A percentile compares a stretch with the other conserved stretches of the same genome.
Evolutionary conservation across 345 rosid genomes (phyloP).

Genomic region (Draba incana): DNA sequence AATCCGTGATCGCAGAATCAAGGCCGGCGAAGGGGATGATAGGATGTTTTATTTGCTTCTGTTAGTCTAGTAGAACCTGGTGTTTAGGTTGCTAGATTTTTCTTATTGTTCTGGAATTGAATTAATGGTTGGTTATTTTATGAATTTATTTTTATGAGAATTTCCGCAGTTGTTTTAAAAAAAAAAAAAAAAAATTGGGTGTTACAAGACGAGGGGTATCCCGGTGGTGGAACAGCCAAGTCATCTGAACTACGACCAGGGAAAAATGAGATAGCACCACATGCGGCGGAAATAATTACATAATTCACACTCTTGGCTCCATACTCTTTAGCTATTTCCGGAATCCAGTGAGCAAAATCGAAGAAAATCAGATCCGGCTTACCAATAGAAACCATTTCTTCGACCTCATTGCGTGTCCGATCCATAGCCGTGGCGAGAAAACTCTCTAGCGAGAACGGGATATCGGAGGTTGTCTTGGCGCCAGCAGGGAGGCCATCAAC

Average conservation of each 20-base stretch:
- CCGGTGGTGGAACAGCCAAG: slow-evolving; percentile 49
- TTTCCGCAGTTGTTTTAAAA: too few relatives aligned
- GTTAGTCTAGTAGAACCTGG: too few relatives aligned
- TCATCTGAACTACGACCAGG: slow-evolving; percentile 42
- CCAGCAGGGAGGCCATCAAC: slow-evolving; percentile 70
- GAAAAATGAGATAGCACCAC: slow-evolving; percentile 31
- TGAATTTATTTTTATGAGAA: too few relatives aligned
- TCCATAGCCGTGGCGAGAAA: slow-evolving; percentile 64
- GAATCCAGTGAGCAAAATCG: slow-evolving; percentile 64
- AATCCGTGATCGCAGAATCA: too few relatives aligned
- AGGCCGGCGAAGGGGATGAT: too few relatives aligned
- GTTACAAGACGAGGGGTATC: slow-evolving; percentile 78
- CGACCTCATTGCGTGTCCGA: slow-evolving; percentile 54
- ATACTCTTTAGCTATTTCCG: slow-evolving; percentile 47
- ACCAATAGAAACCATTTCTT: slow-evolving; percentile 23
- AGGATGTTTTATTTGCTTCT: too few relatives aligned
- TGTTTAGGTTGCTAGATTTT: too few relatives aligned
- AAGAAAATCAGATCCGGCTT: slow-evolving; percentile 56
- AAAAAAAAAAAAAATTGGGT: too few relatives aligned
- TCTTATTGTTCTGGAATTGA: too few relatives aligned
- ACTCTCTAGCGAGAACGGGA: slow-evolving; percentile 42
- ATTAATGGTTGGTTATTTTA: too few relatives aligned
- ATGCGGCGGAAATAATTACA: slow-evolving; percentile 54
- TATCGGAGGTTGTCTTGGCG: slow-evolving; percentile 66
- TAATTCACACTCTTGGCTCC: slow-evolving; percentile 61